These are phyloP conservation scores for Nectriaceae sp. DNA, from an alignment of 2,329 filamentous ascomycete species.

Conservation along the genomic window DNA sequence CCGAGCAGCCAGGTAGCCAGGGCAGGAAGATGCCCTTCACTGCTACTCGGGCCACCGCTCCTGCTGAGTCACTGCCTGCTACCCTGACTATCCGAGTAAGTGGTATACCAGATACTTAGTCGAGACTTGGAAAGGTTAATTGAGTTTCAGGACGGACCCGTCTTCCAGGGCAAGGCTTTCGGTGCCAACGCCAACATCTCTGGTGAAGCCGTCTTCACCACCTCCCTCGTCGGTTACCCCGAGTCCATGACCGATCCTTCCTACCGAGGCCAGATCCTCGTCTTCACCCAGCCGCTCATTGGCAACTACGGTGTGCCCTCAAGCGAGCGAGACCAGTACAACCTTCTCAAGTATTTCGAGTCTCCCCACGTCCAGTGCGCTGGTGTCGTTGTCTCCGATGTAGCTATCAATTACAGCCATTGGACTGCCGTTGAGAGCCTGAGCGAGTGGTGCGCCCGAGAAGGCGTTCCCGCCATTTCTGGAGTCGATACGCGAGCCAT, in stretches of 20 bases:
- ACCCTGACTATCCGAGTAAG: constrained; percentile 91
- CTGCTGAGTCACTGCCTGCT: constrained; percentile 61
- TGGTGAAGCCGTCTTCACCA: constrained; percentile 98
- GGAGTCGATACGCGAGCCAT: constrained; percentile 97
- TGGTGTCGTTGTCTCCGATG: constrained; percentile 93
- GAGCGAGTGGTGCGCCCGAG: constrained; percentile 90
- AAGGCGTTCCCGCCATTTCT: constrained; percentile 93
- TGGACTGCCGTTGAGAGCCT: constrained; percentile 98
- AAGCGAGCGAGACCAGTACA: constrained; percentile 78
- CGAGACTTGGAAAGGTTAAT: background rate
- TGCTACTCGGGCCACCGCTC: constrained; percentile 60
- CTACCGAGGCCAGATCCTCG: constrained; percentile 91
- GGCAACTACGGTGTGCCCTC: constrained; percentile 98
- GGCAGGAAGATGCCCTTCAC: constrained; percentile 66
- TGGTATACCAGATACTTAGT: background rate
- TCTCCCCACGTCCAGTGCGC: constrained; percentile 96
- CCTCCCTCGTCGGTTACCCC: constrained; percentile 94
- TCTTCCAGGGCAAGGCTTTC: constrained; percentile 96
- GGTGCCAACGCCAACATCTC: constrained; percentile 96
- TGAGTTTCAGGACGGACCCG: constrained; percentile 74
- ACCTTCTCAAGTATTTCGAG: constrained; percentile 96
- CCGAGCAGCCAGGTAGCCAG: constrained; percentile 57
- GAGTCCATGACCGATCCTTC: constrained; percentile 91
- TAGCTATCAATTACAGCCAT: constrained; percentile 91
- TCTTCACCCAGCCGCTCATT: constrained; percentile 97